phyloP scores from a whole-genome alignment of 2,329 filamentous ascomycete species.

The Coniella vitis region DNA sequence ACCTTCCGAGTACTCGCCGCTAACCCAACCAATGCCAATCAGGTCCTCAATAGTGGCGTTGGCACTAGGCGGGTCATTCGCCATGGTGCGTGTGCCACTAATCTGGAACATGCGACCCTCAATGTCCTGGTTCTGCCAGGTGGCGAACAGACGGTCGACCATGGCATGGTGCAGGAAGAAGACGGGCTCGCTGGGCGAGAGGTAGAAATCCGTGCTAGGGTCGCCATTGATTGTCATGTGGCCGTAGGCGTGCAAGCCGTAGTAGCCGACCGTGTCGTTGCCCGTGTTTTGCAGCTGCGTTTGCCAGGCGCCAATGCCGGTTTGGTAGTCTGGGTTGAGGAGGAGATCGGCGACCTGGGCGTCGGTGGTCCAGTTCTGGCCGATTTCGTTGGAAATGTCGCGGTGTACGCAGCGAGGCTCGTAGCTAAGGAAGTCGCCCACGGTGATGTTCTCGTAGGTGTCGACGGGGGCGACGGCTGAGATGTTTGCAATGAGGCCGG shows the following conservation, averaged over 20 bases:
- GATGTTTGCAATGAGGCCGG: neutral
- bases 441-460: neutral
- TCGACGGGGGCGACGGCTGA: neutral
- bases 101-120: constrained; percentile 22
- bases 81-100: constrained; percentile 35
- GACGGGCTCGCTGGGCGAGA: constrained; percentile 18
- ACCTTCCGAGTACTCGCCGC: constrained; percentile 24
- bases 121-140: constrained; percentile 21
- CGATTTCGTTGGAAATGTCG: neutral
- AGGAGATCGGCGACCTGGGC: neutral
- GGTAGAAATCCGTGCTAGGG: constrained; percentile 18
- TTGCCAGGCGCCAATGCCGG: constrained; percentile 1
- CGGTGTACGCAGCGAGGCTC: neutral
- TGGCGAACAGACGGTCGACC: constrained; percentile 20
- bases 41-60: constrained; percentile 36
- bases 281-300: constrained; percentile 2
- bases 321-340: neutral
- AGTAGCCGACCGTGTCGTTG: neutral
- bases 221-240: constrained; percentile 28
- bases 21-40: constrained; percentile 27
- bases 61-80: constrained; percentile 32
- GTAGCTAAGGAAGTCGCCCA: neutral
- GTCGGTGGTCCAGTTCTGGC: constrained; percentile 2
- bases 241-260: constrained; percentile 26
- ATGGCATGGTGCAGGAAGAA: constrained; percentile 20